phyloP scores from a whole-genome alignment of 371 early-diverging fungal species.

The Smittium culicis region DNA sequence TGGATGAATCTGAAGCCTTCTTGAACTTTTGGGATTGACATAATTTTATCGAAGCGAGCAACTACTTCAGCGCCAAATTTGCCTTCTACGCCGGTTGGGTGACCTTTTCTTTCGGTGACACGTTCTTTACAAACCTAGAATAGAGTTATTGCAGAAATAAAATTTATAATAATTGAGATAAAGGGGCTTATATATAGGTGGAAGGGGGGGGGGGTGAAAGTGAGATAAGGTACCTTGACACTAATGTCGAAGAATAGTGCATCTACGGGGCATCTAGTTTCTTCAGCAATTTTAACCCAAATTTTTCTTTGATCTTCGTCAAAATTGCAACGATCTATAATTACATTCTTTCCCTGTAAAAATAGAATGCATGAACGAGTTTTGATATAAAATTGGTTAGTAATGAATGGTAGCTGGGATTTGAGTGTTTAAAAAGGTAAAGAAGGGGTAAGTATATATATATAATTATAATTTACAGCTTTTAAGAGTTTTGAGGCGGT shows the following conservation, averaged over 20 bases:
- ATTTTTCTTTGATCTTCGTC: slow-evolving; percentile 53
- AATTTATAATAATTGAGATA: too few relatives aligned
- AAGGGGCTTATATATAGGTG: too few relatives aligned
- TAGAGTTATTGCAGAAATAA: too few relatives aligned
- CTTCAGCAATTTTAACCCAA: slow-evolving; percentile 50
- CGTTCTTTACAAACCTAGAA: slow-evolving; percentile 38
- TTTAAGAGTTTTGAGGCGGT: slow-evolving; percentile 32
- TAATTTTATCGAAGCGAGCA: slow-evolving; percentile 41
- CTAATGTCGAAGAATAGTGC: slow-evolving; percentile 54
- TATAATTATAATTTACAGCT: slow-evolving; percentile 8
- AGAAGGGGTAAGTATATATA: too few relatives aligned
- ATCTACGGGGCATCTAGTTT: slow-evolving; percentile 42
- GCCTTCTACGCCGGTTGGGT: slow-evolving; percentile 63
- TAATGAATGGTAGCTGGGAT: too few relatives aligned
- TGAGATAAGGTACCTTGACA: slow-evolving; percentile 19
- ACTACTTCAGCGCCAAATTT: slow-evolving; percentile 43
- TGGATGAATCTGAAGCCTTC: slow-evolving; percentile 48
- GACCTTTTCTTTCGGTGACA: slow-evolving; percentile 41
- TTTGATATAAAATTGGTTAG: too few relatives aligned
- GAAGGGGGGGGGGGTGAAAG: too few relatives aligned
- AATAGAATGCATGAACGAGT: background rate
- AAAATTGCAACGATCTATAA: slow-evolving; percentile 69
- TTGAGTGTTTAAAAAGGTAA: too few relatives aligned
- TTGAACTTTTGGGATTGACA: slow-evolving; percentile 39
- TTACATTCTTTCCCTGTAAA: slow-evolving; percentile 38